A percentile compares a stretch with the other conserved stretches of the same genome.
These are phyloP conservation scores for Vanrija sp. DNA, from an alignment of 1,284 basidiomycete species.

Conservation along the genomic window DNA sequence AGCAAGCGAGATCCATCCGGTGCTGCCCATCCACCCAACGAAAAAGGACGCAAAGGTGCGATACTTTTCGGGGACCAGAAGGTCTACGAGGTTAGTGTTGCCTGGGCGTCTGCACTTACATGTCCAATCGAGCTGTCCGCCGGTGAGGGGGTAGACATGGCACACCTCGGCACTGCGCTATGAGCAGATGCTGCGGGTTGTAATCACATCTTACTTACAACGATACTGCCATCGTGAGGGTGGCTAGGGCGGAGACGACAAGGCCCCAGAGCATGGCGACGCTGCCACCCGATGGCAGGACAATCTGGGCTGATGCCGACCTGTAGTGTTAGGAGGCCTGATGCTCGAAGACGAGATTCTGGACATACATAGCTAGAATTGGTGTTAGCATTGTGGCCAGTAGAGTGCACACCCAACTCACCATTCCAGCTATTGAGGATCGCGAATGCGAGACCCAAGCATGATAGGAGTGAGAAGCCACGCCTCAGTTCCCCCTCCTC, in stretches of 20 bases:
- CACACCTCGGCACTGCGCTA: slow-evolving; percentile 10
- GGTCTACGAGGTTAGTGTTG: slow-evolving; percentile 1
- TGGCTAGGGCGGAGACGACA: slow-evolving; percentile 28
- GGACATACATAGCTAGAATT: too few species aligned
- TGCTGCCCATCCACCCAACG: slow-evolving; percentile 11
- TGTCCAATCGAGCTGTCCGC: slow-evolving; percentile 46
- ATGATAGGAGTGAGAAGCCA: slow-evolving; percentile 7
- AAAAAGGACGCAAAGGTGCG: slow-evolving; percentile 27
- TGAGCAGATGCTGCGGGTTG: not conserved
- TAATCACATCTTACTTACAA: slow-evolving; percentile 13
- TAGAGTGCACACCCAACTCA: not conserved
- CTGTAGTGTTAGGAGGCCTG: not conserved
- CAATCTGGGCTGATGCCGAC: slow-evolving; percentile 10
- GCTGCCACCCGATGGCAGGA: slow-evolving; percentile 39
- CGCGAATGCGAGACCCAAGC: slow-evolving; percentile 19
- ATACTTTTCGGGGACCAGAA: slow-evolving; percentile 25
- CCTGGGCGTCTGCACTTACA: not conserved
- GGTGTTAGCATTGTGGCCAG: not conserved
- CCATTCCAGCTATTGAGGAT: slow-evolving; percentile 16
- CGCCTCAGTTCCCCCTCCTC: slow-evolving; percentile 6
- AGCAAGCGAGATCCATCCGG: slow-evolving; percentile 32
- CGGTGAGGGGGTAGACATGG: slow-evolving; percentile 20
- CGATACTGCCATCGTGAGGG: slow-evolving; percentile 26
- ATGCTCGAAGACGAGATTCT: too few species aligned
- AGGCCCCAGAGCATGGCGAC: slow-evolving; percentile 44